Percentiles rank a stretch among this genome's conserved stretches.
phyloP scores from a whole-genome alignment of 129 eudicot genomes.

The Helianthus annuus region HanXRQr2.0-SUNRISE NC_035448.2:6068597-6069096 shows the following conservation, averaged over 20 bases:
- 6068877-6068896: slow-evolving; percentile 77
- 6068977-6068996: no score
- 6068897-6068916: slow-evolving; percentile 90
- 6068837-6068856: slow-evolving; percentile 66
- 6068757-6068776: no score
- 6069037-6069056: no score
- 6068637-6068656: slow-evolving; percentile 69
- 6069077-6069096: no score
- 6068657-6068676: slow-evolving; percentile 65
- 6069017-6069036: no score
- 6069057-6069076: no score
- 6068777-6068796: slow-evolving; percentile 1
- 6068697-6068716: slow-evolving; percentile 83
- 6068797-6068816: slow-evolving; percentile 50
- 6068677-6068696: slow-evolving; percentile 85
- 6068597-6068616: slow-evolving; percentile 77
- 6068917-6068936: slow-evolving; percentile 28
- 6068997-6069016: no score
- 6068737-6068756: neutral
- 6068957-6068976: no score
- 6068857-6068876: slow-evolving; percentile 59
- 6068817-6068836: slow-evolving; percentile 82
- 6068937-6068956: neutral
- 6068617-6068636: slow-evolving; percentile 83
- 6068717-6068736: slow-evolving; percentile 94